phyloP scores from a whole-genome alignment of 345 rosid genomes.

The Syzygium oleosum region DNA sequence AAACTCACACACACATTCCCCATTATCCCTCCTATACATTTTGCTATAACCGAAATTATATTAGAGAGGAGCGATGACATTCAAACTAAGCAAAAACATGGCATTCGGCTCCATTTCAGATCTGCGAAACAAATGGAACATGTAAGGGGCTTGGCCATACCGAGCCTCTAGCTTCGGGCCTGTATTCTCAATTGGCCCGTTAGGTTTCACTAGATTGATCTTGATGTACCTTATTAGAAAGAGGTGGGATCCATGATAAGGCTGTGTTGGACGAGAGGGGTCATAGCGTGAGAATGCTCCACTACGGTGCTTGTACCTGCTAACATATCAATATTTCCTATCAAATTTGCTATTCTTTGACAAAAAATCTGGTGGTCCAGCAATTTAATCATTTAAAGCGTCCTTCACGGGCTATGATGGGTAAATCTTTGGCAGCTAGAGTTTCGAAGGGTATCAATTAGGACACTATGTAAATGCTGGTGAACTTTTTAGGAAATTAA shows the following conservation, averaged over 20 bases:
- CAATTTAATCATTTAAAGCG: background rate
- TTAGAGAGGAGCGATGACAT: background rate
- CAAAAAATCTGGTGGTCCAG: background rate
- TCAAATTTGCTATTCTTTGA: background rate
- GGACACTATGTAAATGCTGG: background rate
- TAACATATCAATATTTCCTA: background rate
- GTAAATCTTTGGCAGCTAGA: background rate
- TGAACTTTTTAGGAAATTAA: background rate
- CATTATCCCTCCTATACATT: too few relatives aligned
- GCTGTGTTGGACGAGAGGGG: background rate
- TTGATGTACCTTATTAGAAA: constrained; percentile 84
- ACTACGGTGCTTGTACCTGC: background rate
- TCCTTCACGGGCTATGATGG: background rate
- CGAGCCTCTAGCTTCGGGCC: background rate
- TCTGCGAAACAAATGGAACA: background rate
- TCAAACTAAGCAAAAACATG: background rate
- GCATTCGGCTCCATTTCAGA: background rate
- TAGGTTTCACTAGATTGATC: background rate
- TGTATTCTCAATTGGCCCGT: background rate
- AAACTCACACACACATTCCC: background rate
- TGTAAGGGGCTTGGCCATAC: background rate
- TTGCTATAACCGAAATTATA: too few relatives aligned
- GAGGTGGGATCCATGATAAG: constrained; percentile 60
- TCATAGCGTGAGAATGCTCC: background rate
- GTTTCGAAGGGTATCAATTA: background rate